These are phyloP conservation scores for Rhodotorula kratochvilovae DNA, from an alignment of 768 basidiomycete genomes.

Conservation along the genomic window DNA sequence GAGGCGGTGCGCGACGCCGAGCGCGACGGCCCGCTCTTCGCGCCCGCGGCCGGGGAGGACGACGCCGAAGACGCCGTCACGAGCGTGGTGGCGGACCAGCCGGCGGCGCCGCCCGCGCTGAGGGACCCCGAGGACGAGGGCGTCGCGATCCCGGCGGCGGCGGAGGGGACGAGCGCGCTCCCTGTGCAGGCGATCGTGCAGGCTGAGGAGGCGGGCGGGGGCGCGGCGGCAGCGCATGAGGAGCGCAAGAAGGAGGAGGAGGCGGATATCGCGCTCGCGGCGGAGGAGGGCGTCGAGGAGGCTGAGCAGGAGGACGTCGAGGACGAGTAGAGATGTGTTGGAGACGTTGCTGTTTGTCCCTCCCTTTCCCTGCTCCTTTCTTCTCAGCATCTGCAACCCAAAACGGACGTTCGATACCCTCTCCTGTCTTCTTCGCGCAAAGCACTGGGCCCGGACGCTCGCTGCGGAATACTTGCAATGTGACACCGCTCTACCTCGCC, in stretches of 20 bases:
- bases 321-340: neutral
- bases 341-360: neutral
- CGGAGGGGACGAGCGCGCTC: slow-evolving; percentile 27
- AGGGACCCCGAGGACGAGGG: neutral
- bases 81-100: slow-evolving; percentile 13
- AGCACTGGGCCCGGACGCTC: no score
- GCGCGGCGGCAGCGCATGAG: neutral
- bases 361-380: no score
- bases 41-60: neutral
- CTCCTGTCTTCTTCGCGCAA: neutral
- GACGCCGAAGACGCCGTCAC: neutral
- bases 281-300: neutral
- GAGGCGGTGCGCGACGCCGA: neutral
- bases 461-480: no score
- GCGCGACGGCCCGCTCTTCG: slow-evolving; percentile 1
- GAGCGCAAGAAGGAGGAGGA: neutral
- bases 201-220: slow-evolving; percentile 15
- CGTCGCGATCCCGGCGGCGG: slow-evolving; percentile 24
- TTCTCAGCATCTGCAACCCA: no score
- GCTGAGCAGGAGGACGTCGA: neutral
- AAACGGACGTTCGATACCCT: neutral
- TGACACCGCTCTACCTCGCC: no score
- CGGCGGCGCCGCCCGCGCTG: neutral
- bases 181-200: slow-evolving; percentile 27
- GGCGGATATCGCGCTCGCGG: neutral